A percentile compares a stretch with the other conserved stretches of the same genome.
Evolutionary conservation across 495 filamentous ascomycete species (phyloP).

Genomic region (Penicillium soppii): DNA sequence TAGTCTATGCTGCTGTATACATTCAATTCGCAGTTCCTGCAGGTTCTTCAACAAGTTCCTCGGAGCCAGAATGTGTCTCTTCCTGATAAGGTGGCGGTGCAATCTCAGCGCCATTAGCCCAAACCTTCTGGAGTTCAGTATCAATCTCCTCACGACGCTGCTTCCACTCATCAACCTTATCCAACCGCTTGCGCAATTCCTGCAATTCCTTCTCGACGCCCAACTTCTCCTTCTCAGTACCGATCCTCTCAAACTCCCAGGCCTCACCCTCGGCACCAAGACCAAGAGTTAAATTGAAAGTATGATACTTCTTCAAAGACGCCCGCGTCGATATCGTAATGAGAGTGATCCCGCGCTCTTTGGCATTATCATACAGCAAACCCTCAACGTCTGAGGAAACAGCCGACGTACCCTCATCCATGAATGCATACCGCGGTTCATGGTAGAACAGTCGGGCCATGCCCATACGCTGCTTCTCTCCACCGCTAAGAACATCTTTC

Average conservation of each 20-base stretch:
- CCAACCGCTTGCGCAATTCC: slow-evolving; percentile 74
- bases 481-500: slow-evolving; percentile 95
- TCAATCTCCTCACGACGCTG: slow-evolving; percentile 74
- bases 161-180: slow-evolving; percentile 83
- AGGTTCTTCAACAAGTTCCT: slow-evolving; percentile 5
- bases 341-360: slow-evolving; percentile 87
- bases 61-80: slow-evolving; percentile 12
- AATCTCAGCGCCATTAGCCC: slow-evolving; percentile 46
- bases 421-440: slow-evolving; percentile 87
- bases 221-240: slow-evolving; percentile 86
- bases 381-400: slow-evolving; percentile 95
- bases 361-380: slow-evolving; percentile 85
- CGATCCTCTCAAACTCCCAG: slow-evolving; percentile 92
- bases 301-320: slow-evolving; percentile 92
- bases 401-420: slow-evolving; percentile 94
- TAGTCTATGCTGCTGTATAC: background rate
- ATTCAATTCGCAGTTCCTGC: slow-evolving; percentile 9
- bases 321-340: slow-evolving; percentile 94
- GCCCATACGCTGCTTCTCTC: slow-evolving; percentile 96
- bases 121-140: slow-evolving; percentile 61
- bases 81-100: slow-evolving; percentile 41
- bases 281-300: slow-evolving; percentile 81
- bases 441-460: slow-evolving; percentile 92
- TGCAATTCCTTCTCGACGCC: slow-evolving; percentile 85
- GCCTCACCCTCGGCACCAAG: slow-evolving; percentile 61